Conservation (phyloP, 2,329 filamentous ascomycete species). For the Penicillium fuscoglaucum region DNA sequence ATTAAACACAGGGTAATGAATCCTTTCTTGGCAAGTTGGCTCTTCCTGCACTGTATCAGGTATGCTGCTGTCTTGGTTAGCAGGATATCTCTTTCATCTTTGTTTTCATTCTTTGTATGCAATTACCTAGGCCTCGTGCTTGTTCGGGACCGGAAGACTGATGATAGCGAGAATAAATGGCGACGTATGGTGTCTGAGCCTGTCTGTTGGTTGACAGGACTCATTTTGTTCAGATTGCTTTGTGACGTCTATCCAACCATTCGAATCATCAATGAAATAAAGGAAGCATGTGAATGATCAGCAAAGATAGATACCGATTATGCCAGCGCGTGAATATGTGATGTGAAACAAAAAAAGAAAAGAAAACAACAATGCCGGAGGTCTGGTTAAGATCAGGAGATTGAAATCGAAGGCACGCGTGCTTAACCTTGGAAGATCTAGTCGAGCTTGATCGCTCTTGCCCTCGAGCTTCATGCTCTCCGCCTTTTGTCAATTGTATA, state of each 20-base stretch:
- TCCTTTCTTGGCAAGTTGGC: slow-evolving; percentile 34
- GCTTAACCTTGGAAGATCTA: background rate
- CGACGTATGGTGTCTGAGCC: slow-evolving; percentile 11
- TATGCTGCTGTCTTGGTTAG: slow-evolving; percentile 3
- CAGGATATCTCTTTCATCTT: background rate
- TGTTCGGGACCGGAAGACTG: slow-evolving; percentile 19
- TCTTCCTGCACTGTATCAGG: background rate
- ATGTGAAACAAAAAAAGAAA: background rate
- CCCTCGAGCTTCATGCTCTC: background rate
- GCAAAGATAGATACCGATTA: background rate
- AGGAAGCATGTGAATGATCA: background rate
- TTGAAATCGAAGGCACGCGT: background rate
- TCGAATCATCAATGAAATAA: background rate
- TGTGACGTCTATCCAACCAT: background rate
- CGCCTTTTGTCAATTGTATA: background rate
- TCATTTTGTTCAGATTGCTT: background rate
- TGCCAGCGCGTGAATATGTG: background rate
- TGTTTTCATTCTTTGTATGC: background rate
- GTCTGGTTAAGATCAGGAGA: background rate
- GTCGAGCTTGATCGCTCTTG: slow-evolving; percentile 1
- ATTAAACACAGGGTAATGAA: slow-evolving; percentile 40
- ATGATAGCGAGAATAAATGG: slow-evolving; percentile 23
- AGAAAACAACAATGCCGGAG: background rate
- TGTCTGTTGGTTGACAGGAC: background rate
- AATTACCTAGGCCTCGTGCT: slow-evolving; percentile 27